Conservation (phyloP, 2,329 filamentous ascomycete genomes). For the Endothia cerciana region DNA sequence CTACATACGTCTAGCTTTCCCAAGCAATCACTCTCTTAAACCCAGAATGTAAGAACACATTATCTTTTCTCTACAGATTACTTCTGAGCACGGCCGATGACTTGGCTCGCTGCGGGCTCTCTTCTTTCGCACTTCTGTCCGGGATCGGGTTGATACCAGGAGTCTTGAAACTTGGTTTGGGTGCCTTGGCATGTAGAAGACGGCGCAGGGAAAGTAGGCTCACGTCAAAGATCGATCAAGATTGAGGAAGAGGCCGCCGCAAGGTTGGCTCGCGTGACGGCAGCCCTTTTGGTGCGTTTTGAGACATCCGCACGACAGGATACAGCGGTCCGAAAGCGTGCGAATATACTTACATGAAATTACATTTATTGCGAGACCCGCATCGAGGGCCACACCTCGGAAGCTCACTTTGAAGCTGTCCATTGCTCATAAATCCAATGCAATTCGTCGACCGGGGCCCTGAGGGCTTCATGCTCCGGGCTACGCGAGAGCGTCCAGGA, state of each 20-base stretch:
- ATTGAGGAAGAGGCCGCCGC: not conserved
- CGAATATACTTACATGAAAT: not conserved
- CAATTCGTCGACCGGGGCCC: not conserved
- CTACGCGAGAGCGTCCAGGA: slow-evolving; percentile 3
- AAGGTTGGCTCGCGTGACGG: not conserved
- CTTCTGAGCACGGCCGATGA: not conserved
- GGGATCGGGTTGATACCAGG: slow-evolving; percentile 12
- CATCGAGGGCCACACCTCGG: not conserved
- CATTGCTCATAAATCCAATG: not conserved
- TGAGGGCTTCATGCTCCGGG: not conserved
- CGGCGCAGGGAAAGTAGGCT: not conserved
- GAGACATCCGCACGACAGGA: not conserved
- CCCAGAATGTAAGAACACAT: not conserved
- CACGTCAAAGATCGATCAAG: not conserved
- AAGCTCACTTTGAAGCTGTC: not conserved
- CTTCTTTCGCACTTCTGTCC: slow-evolving; percentile 1
- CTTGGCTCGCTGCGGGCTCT: not conserved
- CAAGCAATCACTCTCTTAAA: not conserved
- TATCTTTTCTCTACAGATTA: not conserved
- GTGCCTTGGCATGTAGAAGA: slow-evolving; percentile 2
- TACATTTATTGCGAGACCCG: not conserved
- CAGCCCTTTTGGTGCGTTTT: not conserved
- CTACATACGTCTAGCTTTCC: not conserved
- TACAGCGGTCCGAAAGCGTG: not conserved
- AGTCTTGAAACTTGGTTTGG: not conserved